These are phyloP conservation scores for Cladosporium sp. DNA, from an alignment of 2,329 filamentous ascomycete genomes.

Conservation along the genomic window DNA sequence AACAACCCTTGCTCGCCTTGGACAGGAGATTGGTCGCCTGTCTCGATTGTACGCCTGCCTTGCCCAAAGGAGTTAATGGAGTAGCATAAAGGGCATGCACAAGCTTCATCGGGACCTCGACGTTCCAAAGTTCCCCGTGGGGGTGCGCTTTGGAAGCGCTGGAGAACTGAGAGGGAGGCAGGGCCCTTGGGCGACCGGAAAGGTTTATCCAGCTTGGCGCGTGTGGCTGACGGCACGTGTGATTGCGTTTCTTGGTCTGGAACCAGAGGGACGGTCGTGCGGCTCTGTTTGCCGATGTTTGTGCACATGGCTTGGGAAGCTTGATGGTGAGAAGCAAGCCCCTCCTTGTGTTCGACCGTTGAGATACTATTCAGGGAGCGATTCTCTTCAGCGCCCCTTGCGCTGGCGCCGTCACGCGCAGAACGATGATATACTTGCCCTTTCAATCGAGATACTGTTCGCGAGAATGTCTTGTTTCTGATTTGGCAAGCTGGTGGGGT, in stretches of 20 bases:
- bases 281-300: not conserved
- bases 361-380: not conserved
- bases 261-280: too few species aligned
- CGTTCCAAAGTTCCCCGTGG: not conserved
- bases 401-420: not conserved
- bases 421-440: not conserved
- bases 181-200: not conserved
- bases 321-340: not conserved
- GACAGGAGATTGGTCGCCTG: not conserved
- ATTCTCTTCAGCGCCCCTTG: not conserved
- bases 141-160: not conserved
- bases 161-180: not conserved
- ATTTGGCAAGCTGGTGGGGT: not conserved
- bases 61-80: not conserved
- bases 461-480: not conserved
- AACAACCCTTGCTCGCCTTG: too few species aligned
- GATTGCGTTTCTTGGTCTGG: not conserved
- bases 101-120: constrained; percentile 4
- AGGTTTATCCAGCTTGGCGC: constrained; percentile 1
- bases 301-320: not conserved
- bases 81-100: not conserved
- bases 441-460: not conserved
- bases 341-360: not conserved
- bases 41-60: not conserved
- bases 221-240: not conserved